Conservation (phyloP, 805 yeast genomes). For the Nakazawaea molendinolei region DNA sequence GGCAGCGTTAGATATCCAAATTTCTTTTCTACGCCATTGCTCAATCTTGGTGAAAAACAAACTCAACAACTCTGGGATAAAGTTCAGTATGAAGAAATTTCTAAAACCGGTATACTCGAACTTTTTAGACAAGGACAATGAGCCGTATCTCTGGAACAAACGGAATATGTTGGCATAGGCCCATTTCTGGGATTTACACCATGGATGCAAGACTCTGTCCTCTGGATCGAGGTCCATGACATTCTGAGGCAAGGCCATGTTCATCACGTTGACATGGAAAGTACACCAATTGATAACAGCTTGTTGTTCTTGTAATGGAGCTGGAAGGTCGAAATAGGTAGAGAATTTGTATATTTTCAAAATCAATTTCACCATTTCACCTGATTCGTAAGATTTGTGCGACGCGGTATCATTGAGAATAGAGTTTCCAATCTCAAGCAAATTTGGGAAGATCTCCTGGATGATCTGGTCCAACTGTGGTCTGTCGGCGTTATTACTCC, state of each 20-base stretch:
- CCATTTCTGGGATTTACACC: conserved; percentile 85
- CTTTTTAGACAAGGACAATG: conserved; percentile 36
- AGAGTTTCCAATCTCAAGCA: conserved; percentile 60
- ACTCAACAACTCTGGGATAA: conserved; percentile 67
- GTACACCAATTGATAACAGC: conserved; percentile 62
- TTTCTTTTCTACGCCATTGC: conserved; percentile 56
- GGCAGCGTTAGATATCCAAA: conserved; percentile 67
- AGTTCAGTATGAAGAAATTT: conserved; percentile 42
- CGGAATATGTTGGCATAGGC: conserved; percentile 71
- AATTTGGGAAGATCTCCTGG: conserved; percentile 55
- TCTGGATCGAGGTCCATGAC: conserved; percentile 44
- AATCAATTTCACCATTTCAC: conserved; percentile 71
- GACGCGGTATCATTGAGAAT: conserved; percentile 31
- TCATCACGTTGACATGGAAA: conserved; percentile 64
- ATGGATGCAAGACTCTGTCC: conserved; percentile 46
- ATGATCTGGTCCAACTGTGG: conserved; percentile 54
- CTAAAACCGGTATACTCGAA: conserved; percentile 59
- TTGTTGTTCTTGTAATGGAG: conserved; percentile 48
- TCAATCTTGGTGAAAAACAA: conserved; percentile 62
- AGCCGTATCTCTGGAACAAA: conserved; percentile 65
- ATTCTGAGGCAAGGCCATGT: conserved; percentile 48
- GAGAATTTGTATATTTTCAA: conserved; percentile 78
- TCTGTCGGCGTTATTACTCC: conserved; percentile 60
- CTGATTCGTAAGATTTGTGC: conserved; percentile 27
- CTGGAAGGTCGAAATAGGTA: conserved; percentile 75